A percentile compares a stretch with the other conserved stretches of the same genome.
phyloP scores from a whole-genome alignment of 2,329 filamentous ascomycete species.

The Lasiodiplodia gonubiensis region DNA sequence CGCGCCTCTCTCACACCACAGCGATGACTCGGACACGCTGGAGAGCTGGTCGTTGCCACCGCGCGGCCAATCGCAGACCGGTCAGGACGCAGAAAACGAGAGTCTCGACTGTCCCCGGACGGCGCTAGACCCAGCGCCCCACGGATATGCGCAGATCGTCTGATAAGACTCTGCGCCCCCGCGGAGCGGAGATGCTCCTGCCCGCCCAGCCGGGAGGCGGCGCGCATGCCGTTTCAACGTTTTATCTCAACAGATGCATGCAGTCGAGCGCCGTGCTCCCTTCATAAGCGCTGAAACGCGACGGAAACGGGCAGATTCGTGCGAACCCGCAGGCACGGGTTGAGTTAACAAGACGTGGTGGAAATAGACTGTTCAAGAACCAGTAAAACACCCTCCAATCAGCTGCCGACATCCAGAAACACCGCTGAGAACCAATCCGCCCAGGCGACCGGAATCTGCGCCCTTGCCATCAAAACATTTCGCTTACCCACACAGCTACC shows the following conservation, averaged over 20 bases:
- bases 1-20: slow-evolving; percentile 12
- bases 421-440: background rate
- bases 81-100: slow-evolving; percentile 1
- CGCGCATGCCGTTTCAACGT: slow-evolving; percentile 17
- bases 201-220: slow-evolving; percentile 6
- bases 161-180: slow-evolving; percentile 14
- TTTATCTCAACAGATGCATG: slow-evolving; percentile 21
- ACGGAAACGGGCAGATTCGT: slow-evolving; percentile 3
- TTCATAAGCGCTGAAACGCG: slow-evolving; percentile 11
- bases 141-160: slow-evolving; percentile 25
- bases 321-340: background rate
- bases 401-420: background rate
- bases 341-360: background rate
- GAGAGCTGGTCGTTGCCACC: background rate
- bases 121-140: slow-evolving; percentile 15
- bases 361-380: background rate
- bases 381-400: background rate
- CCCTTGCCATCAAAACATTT: background rate
- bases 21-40: slow-evolving; percentile 14
- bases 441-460: background rate
- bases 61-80: slow-evolving; percentile 11
- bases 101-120: slow-evolving; percentile 19
- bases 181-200: slow-evolving; percentile 10
- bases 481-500: background rate
- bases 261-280: background rate